These are phyloP conservation scores for Debaryomyces fabryi DNA, from an alignment of 1,139 yeast species.

Conservation along the genomic window DNA sequence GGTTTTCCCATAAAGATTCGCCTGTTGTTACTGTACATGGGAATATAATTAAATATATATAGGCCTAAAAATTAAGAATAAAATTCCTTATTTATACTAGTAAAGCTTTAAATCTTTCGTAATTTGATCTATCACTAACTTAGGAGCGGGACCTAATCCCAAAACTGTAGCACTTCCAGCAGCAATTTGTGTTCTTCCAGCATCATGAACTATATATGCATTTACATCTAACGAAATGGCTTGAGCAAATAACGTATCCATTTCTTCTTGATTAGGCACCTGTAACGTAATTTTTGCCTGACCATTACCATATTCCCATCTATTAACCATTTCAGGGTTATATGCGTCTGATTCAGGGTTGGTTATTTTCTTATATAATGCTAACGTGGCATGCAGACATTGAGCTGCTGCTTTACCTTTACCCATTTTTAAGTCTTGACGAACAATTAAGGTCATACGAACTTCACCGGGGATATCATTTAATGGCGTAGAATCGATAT, in stretches of 20 bases:
- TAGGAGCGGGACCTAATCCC: constrained; percentile 98
- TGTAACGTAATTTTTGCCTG: constrained; percentile 96
- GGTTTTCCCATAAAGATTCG: background rate
- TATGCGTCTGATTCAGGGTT: constrained; percentile 55
- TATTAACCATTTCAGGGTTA: constrained; percentile 59
- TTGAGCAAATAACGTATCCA: constrained; percentile 76
- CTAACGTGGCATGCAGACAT: constrained; percentile 96
- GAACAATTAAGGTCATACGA: constrained; percentile 83
- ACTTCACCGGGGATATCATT: constrained; percentile 77
- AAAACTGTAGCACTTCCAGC: constrained; percentile 94
- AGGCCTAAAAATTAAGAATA: background rate
- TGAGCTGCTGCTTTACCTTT: constrained; percentile 98
- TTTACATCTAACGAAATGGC: constrained; percentile 83
- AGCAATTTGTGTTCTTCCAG: constrained; percentile 95
- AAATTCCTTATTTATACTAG: constrained; percentile 26
- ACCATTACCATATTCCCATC: constrained; percentile 80
- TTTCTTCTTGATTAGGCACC: constrained; percentile 70
- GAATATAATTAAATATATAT: background rate
- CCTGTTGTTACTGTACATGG: background rate
- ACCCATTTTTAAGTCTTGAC: constrained; percentile 89
- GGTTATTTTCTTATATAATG: constrained; percentile 74
- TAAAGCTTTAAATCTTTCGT: constrained; percentile 80
- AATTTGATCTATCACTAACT: constrained; percentile 72
- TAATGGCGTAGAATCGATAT: constrained; percentile 57
- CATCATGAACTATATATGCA: constrained; percentile 84